phyloP scores from a whole-genome alignment of 441 rosid genomes.

The Macaranga tanarius region DNA sequence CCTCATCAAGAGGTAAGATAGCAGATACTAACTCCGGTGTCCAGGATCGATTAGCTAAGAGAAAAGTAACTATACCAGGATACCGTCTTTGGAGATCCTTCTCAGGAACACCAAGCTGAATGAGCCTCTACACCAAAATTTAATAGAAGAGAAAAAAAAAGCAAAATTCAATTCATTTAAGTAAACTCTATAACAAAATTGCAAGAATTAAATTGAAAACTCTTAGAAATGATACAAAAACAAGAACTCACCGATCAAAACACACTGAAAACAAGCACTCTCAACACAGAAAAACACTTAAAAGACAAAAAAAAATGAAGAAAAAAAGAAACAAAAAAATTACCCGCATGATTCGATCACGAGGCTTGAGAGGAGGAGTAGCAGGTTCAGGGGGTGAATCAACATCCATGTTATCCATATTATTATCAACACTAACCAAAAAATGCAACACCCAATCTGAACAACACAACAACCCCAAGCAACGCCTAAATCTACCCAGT shows the following conservation, averaged over 20 bases:
- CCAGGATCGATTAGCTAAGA: slow-evolving; percentile 38
- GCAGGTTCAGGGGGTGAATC: slow-evolving; percentile 45
- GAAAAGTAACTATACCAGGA: slow-evolving; percentile 57
- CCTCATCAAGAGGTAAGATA: slow-evolving; percentile 70
- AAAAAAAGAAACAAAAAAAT: neutral
- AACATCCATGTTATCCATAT: slow-evolving; percentile 51
- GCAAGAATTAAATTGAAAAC: too few species aligned
- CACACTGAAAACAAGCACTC: neutral
- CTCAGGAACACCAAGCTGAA: slow-evolving; percentile 55
- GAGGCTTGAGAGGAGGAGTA: slow-evolving; percentile 31
- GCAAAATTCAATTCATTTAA: too few species aligned
- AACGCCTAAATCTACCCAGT: slow-evolving; percentile 39
- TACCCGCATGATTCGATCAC: slow-evolving; percentile 51
- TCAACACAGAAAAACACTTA: neutral
- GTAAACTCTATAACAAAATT: too few species aligned
- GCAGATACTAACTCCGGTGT: slow-evolving; percentile 53
- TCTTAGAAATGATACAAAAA: too few species aligned
- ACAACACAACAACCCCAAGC: slow-evolving; percentile 43
- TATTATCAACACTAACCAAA: slow-evolving; percentile 31
- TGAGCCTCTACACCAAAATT: slow-evolving; percentile 58
- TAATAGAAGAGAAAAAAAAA: neutral
- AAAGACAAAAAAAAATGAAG: neutral
- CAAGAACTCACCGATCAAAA: neutral
- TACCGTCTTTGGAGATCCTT: slow-evolving; percentile 41
- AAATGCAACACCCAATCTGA: slow-evolving; percentile 44